Evolutionary conservation across 495 filamentous ascomycete species (phyloP), one percentile per base, ranked within the genome.

Genomic region (Polyplosphaeria fusca): DNA sequence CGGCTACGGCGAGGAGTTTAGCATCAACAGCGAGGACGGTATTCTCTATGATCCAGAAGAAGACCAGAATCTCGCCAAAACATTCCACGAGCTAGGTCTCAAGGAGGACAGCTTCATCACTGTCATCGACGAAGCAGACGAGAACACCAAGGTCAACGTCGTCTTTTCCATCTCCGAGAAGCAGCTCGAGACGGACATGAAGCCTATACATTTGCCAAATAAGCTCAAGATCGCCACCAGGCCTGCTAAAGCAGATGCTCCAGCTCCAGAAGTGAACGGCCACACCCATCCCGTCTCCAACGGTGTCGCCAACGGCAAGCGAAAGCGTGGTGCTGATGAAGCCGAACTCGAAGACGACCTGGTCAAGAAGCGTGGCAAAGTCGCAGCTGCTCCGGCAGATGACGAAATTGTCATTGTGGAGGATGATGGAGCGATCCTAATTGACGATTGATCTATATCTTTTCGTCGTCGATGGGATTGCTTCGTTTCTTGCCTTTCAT

Each of bases 21-120:
- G 82, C 12, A 75, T 98, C 52, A 83, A 79, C 55, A 90, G 80
- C 43, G 84, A 86, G 2, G 69, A 76, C n/a, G 84, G 83, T 42
- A 73, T 86, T 5, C 76, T 97, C 4, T 99, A 94, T 65, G 93
- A 96, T 64, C 82, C 82, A 0, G 93, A 97, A 51, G 77, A 91
- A 58, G 88, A 89, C 5, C 91, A 95, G 56, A 93, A 96, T 58
- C 73, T 97, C 0, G 66, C 71, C 1, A 93, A 89, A 74, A 87
- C 83, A 40, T 78, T 98, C 24, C 76, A 70, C 18, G 87, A 95
- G n/a, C 76, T 95, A 1, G 90, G 88, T 65, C 75, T 83, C 63
- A 81, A 79, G 50, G 72, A 78, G 18, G 86, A 88, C 56, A 84
- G 81, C 55, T 91, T 94, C 65, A 67, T 98, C 48, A 96, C 90